Evolutionary conservation across 352 stramenopile genomes (phyloP).

Genomic region (Globisporangium lucens): DNA sequence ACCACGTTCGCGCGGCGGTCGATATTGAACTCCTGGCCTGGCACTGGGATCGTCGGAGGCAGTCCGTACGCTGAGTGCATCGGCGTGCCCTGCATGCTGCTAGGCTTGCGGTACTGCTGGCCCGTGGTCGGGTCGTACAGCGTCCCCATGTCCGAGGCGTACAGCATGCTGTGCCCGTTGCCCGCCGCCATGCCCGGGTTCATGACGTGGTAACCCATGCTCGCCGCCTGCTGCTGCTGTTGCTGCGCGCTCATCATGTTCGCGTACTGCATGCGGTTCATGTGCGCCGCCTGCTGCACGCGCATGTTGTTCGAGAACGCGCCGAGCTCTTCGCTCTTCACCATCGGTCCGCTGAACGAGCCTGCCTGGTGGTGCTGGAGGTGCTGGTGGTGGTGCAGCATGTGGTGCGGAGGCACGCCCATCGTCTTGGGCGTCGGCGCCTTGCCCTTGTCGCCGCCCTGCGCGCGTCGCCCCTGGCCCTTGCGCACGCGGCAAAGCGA

Average conservation of each 20-base stretch:
- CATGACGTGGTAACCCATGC: slow-evolving; percentile 20
- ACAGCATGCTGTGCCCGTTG: slow-evolving; percentile 33
- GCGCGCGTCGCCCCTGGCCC: slow-evolving; percentile 43
- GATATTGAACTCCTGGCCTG: slow-evolving; percentile 32
- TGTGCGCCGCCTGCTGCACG: slow-evolving; percentile 33
- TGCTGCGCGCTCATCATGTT: slow-evolving; percentile 26
- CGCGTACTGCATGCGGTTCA: slow-evolving; percentile 21
- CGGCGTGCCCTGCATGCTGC: slow-evolving; percentile 23
- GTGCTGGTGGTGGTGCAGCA: slow-evolving; percentile 17
- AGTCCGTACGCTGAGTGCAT: slow-evolving; percentile 32
- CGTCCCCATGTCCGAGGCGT: slow-evolving; percentile 36
- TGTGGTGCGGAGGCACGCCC: slow-evolving; percentile 12
- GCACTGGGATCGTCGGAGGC: slow-evolving; percentile 21
- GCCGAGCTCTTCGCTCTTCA: slow-evolving; percentile 68
- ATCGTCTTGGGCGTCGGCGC: slow-evolving; percentile 25
- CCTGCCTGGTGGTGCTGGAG: slow-evolving; percentile 4
- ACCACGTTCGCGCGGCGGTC: slow-evolving; percentile 46
- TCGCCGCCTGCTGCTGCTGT: slow-evolving; percentile 21
- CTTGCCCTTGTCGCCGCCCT: slow-evolving; percentile 39
- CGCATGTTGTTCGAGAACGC: slow-evolving; percentile 45
- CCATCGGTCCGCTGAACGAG: slow-evolving; percentile 43
- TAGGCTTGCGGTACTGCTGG: slow-evolving; percentile 46
- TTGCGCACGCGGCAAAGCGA: slow-evolving; percentile 80
- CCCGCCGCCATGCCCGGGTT: slow-evolving; percentile 13
- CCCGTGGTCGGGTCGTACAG: slow-evolving; percentile 51